phyloP scores from a whole-genome alignment of 108 stramenopile genomes.

The Discostella pseudostelligera region DNA sequence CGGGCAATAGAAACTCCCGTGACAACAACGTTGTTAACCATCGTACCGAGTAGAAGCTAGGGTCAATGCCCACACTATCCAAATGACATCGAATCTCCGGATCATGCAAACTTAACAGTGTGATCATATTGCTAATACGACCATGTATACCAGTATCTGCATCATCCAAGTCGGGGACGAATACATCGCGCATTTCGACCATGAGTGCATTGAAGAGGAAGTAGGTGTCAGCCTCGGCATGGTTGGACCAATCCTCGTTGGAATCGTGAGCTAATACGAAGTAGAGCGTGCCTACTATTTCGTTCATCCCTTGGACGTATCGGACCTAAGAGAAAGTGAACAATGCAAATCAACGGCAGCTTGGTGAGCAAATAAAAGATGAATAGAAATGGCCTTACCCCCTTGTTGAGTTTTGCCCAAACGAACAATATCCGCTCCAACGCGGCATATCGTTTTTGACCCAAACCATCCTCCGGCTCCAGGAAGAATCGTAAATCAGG shows the following conservation, averaged over 20 bases:
- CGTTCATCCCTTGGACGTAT: slow-evolving; percentile 99
- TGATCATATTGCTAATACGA: slow-evolving; percentile 78
- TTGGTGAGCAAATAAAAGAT: not conserved
- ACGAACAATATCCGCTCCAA: slow-evolving; percentile 90
- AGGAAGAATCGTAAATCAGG: slow-evolving; percentile 83
- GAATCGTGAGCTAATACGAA: slow-evolving; percentile 88
- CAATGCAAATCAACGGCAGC: slow-evolving; percentile 8
- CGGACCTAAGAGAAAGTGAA: slow-evolving; percentile 47
- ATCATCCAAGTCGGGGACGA: slow-evolving; percentile 82
- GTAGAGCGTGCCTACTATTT: slow-evolving; percentile 91
- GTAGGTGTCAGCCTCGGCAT: slow-evolving; percentile 93
- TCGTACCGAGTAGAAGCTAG: slow-evolving; percentile 86
- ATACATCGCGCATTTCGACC: slow-evolving; percentile 90
- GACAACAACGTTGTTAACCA: slow-evolving; percentile 97
- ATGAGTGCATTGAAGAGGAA: slow-evolving; percentile 90
- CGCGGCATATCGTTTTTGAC: slow-evolving; percentile 80
- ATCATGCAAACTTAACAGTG: slow-evolving; percentile 77
- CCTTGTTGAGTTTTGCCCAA: slow-evolving; percentile 94
- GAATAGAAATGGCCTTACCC: slow-evolving; percentile 52
- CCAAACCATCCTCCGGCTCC: slow-evolving; percentile 64
- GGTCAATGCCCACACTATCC: slow-evolving; percentile 77
- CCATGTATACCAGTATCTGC: slow-evolving; percentile 87
- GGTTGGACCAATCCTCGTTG: slow-evolving; percentile 69
- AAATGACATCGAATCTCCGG: slow-evolving; percentile 87
- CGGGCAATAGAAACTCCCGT: slow-evolving; percentile 91